A percentile compares a stretch with the other conserved stretches of the same genome.
These are phyloP conservation scores for Elasticomyces elasticus DNA, from an alignment of 495 filamentous ascomycete species.

Conservation along the genomic window DNA sequence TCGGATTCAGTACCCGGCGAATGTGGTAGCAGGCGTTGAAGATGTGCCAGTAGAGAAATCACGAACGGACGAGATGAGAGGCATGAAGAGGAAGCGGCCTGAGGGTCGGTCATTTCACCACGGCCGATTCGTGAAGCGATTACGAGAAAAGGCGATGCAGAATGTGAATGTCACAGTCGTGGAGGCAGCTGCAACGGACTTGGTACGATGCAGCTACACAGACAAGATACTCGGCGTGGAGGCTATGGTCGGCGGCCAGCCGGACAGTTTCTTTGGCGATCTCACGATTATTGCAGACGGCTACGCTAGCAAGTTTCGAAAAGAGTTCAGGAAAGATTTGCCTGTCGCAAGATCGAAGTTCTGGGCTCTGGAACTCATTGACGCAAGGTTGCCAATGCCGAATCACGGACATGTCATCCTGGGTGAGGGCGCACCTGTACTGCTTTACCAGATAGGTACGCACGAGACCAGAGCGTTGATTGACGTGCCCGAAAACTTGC, in stretches of 20 bases:
- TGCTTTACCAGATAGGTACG: conserved; percentile 95
- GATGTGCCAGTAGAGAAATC: conserved; percentile 7
- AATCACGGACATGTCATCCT: conserved; percentile 82
- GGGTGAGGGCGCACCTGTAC: conserved; percentile 64
- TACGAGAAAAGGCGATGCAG: conserved; percentile 28
- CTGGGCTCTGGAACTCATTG: conserved; percentile 83
- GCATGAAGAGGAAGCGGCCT: conserved; percentile 25
- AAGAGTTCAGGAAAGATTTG: conserved; percentile 56
- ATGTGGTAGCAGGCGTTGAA: conserved; percentile 11
- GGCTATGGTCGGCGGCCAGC: conserved; percentile 51
- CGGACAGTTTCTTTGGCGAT: conserved; percentile 65
- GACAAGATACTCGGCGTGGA: conserved; percentile 61
- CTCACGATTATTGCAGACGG: conserved; percentile 88
- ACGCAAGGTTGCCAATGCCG: conserved; percentile 63
- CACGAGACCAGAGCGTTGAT: conserved; percentile 86
- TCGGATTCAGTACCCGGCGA: conserved; percentile 58
- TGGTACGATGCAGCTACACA: conserved; percentile 35
- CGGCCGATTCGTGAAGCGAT: conserved; percentile 35
- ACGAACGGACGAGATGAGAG: conserved; percentile 14
- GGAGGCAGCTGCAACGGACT: conserved; percentile 39
- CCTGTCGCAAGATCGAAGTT: conserved; percentile 74
- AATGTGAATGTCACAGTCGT: conserved; percentile 39
- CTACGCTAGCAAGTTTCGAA: conserved; percentile 87
- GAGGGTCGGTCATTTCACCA: conserved; percentile 39
- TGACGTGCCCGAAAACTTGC: conserved; percentile 73